phyloP scores from a whole-genome alignment of 768 basidiomycete genomes.

The Neoboletus magnificus region DNA sequence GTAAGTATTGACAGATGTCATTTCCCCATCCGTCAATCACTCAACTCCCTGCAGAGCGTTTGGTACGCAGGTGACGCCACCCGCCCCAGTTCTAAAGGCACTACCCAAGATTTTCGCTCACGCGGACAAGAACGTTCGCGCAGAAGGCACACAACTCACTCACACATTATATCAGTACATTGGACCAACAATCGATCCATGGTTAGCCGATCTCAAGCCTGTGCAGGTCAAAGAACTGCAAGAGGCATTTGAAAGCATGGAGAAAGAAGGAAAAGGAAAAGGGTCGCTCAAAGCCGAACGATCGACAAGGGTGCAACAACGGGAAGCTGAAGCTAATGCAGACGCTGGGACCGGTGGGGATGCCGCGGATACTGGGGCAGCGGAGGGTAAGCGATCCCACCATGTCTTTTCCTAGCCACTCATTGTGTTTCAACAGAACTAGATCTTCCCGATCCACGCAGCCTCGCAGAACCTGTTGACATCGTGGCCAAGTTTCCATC shows the following conservation, averaged over 20 bases:
- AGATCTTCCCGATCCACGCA: conserved; percentile 68
- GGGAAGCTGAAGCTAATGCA: conserved; percentile 58
- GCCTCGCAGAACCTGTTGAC: conserved; percentile 78
- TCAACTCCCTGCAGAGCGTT: conserved; percentile 53
- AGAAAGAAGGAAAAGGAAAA: conserved; percentile 81
- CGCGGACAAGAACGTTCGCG: conserved; percentile 91
- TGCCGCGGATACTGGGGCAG: conserved; percentile 44
- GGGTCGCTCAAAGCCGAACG: conserved; percentile 78
- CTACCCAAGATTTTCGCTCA: conserved; percentile 94
- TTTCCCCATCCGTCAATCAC: neutral
- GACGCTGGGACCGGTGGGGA: conserved; percentile 34
- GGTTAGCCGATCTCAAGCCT: conserved; percentile 87
- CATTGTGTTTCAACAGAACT: conserved; percentile 36
- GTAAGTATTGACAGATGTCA: conserved; percentile 41
- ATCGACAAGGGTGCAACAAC: conserved; percentile 69
- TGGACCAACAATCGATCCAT: conserved; percentile 78
- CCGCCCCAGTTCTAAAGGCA: conserved; percentile 77
- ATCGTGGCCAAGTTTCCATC: conserved; percentile 73
- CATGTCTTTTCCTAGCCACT: conserved; percentile 1
- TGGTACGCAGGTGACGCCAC: conserved; percentile 70
- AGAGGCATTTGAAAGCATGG: conserved; percentile 82
- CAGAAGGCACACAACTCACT: conserved; percentile 79
- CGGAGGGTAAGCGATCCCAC: conserved; percentile 43
- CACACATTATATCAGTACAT: conserved; percentile 83
- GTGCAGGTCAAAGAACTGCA: conserved; percentile 96